Evolutionary conservation across 31 red algal species (phyloP), one percentile per base, ranked within the genome.

Genomic region (Bonnemaisonia californica): DNA sequence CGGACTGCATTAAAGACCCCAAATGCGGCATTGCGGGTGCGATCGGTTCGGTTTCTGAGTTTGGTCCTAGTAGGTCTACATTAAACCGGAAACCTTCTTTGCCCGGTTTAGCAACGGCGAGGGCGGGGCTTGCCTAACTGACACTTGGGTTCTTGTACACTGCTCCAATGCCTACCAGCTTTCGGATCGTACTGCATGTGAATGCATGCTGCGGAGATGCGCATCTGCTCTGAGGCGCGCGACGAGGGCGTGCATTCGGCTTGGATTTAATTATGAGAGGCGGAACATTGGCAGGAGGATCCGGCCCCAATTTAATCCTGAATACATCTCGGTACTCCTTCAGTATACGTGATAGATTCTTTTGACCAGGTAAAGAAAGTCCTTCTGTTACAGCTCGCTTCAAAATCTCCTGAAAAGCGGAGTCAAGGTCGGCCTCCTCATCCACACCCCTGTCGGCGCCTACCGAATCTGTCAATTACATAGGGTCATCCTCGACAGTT

Each of bases 271-370:
- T 63, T 2, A 19, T 27, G 4, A 79, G 21, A 2, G 75, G 57
- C 28, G 19, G 37, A n/a, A 79, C 22, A 23, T 79, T 41, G 16
- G 19, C 56, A 4, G 27, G 75, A 23, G 75, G 56, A 23, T 79
- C 75, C 3, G 9, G 3, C 19, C 75, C 75, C 1, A 79, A 41
- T 56, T 79, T 63, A 31, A 79, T 63, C 11, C 75, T 55, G 61
- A 81, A 81, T 2, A 66, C 3, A 39, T 81, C 62, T 1, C 77
- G 1, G 54, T 81, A 69, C 35, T 54, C 19, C 31, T 30, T 28
- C 24, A 81, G 77, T 34, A 69, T 36, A 54, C 22, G 2, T 27
- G 3, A 29, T 16, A 81, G 39, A 0, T 37, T 1, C 23, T 32
- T 48, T 1, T n/a, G 1, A 1, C 77, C 62, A n/a, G 23, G 41